Evolutionary conservation across 2,329 filamentous ascomycete species (phyloP), one percentile per base, ranked within the genome.

Genomic region (Claviceps sp.): DNA sequence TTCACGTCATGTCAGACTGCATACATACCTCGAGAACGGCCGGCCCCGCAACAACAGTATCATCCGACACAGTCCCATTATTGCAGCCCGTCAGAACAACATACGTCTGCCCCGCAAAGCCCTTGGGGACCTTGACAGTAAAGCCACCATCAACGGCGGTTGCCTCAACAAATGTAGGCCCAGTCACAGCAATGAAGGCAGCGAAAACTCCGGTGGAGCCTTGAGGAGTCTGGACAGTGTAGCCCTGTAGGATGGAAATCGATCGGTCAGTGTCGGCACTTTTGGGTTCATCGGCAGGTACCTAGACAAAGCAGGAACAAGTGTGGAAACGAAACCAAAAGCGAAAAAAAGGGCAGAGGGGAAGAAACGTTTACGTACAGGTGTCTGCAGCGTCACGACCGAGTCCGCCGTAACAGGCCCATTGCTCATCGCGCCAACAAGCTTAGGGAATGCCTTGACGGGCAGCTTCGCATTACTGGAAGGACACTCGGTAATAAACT

Each of bases 401-500:
- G 22, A 45, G 4, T 16, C 43, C 43, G 24, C 24, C 22, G 13
- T 45, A 20, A 47, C 9, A 16, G 9, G n/a, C 9, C 34, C 20
- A 3, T 30, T 13, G 30, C 26, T 30, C 43, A 47, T 58, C 7
- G 58, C 59, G 16, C 65, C 55, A 18, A 61, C 56, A 3, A 84
- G 67, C 13, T 61, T 55, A 5, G 79, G 78, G 67, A 84, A 83
- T 1, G 78, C 75, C 66, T 74, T 79, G 61, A 86, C 74, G 2
- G 81, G 79, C 1, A 85, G 70, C 1, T 67, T 57, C 0, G 72
- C 66, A 62, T 82, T 82, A 57, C 65, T 68, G 6, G 67, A 56
- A 1, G 82, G 79, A 64, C 81, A 85, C 2, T 67, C 64, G 4
- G 64, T 70, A 63, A 85, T 82, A 66, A 85, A 85, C 51, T 71